Evolutionary conservation across 805 yeast genomes (phyloP), one percentile per base, ranked within the genome.

Genomic region (Zygosaccharomyces kombuchaensis): DNA sequence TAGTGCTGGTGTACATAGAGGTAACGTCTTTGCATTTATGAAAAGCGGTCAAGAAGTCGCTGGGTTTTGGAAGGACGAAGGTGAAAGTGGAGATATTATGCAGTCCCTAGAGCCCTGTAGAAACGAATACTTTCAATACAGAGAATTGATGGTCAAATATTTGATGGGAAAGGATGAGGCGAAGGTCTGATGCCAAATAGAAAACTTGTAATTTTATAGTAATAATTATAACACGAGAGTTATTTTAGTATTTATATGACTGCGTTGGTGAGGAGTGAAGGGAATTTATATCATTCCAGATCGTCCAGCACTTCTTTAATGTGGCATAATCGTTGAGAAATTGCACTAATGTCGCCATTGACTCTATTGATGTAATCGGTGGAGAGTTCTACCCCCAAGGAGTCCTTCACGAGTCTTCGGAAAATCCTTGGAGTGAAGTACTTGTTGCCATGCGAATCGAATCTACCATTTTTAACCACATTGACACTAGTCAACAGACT

Each of bases 31-130:
- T 14, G 71, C 82, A 47, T 79, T 75, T 50, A 72, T 77, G 62
- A 76, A 76, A 50, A 74, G 78, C 58, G 76, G 76, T 45, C 72
- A 73, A 47, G 82, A 78, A 52, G 71, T 84, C 21, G 77, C 81
- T 16, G 84, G 87, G 3, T 59, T 83, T 35, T 75, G 84, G 80
- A 64, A 73, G 43, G 77, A 74, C 40, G 63, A 70, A 7, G 61
- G 63, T 12, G 56, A 52, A 14, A 53, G 50, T 34, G 47, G 56
- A 0, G 56, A 55, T 13, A 43, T 59, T 9, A 27, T 25, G 12
- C 48, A 42, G 6, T 48, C 74, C 34, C 56, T 80, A 9, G 68
- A 67, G n/a, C 68, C 67, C 22, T 77, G 86, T 46, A 71, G 69
- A 47, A 55, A 55, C 16, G 56, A 55, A 21, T 63, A 57, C 36